Base-by-base conservation (phyloP, 768 basidiomycete genomes). In the Strobilomyces echinocephalus region DNA sequence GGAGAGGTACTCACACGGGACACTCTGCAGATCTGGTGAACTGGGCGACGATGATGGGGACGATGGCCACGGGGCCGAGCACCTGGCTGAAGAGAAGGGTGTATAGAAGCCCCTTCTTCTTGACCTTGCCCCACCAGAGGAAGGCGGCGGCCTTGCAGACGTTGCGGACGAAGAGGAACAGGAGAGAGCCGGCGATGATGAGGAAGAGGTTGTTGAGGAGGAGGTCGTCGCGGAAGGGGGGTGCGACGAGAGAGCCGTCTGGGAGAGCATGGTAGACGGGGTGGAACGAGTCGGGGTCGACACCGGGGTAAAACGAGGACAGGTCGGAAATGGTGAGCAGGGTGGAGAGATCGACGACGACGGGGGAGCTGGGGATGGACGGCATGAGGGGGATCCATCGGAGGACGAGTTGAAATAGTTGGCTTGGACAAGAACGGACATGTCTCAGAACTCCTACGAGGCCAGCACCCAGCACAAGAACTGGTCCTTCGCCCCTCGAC, bases 401-500 rank as follows among this genome's bases (percentile, higher is more conserved):
- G 35, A 11, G 33, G 15, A 7, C 9, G 12, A 31, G 24, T 41
- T 41, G 38, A 41, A 41, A 50, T 50, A 41, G n/a, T n/a, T n/a
- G 49, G 5, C 18, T 30, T 5, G 30, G 9, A 30, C 30, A 30
- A 30, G 30, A 30, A 30, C 30, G 16, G 10, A 39, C 18, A 56
- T 44, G 30, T 8, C 40, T 24, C 45, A 20, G 47, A 64, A 52
- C 0, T 66, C 89, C 3, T 94, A 91, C 60, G 82, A 91, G 62
- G 80, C 77, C 38, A 89, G 88, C 60, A 89, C 88, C 0, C 91
- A 93, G 63, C 91, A 76, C 72, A 82, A 76, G 51, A 84, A 94
- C 66, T 99, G 97, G 97, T 76, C 94, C 47, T 97, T 86, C 69
- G 93, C 94, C 0, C 72, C 76, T 14, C 79, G 84, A 43, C 74